These are phyloP conservation scores for Xylaria polymorpha DNA, from an alignment of 2,329 filamentous ascomycete species.

Conservation along the genomic window DNA sequence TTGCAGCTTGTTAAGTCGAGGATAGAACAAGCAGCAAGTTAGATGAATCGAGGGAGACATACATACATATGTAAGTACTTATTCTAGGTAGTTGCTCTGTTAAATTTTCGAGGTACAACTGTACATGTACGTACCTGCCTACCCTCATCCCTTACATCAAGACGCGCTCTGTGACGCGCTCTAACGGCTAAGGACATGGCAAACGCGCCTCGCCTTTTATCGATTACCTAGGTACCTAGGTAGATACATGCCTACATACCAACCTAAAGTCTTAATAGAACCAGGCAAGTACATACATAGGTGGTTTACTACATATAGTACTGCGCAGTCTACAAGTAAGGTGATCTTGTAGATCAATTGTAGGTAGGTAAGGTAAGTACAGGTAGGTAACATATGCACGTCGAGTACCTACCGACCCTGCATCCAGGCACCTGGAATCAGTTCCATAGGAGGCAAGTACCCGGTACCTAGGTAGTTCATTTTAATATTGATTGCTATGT, in stretches of 20 bases:
- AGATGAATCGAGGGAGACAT: background rate
- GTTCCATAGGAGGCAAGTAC: background rate
- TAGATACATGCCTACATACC: too few relatives aligned
- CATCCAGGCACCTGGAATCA: background rate
- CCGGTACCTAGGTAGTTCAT: background rate
- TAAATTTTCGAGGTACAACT: background rate
- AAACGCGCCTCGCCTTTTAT: background rate
- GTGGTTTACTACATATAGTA: too few relatives aligned
- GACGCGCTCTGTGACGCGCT: slow-evolving; percentile 1
- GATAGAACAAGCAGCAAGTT: background rate
- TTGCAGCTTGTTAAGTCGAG: background rate
- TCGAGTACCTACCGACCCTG: background rate
- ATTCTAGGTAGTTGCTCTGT: background rate
- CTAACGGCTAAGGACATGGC: background rate
- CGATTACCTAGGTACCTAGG: too few relatives aligned
- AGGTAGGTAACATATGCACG: background rate
- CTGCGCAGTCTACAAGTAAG: too few relatives aligned
- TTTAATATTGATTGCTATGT: too few relatives aligned
- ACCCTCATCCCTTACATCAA: slow-evolving; percentile 1
- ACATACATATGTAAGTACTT: background rate
- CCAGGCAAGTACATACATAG: too few relatives aligned
- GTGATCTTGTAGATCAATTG: too few relatives aligned
- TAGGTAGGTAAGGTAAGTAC: background rate
- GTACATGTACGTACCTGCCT: background rate
- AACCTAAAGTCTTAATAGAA: background rate